These are phyloP conservation scores for Yamadazyma laniorum DNA, from an alignment of 805 yeast species.

Conservation along the genomic window DNA sequence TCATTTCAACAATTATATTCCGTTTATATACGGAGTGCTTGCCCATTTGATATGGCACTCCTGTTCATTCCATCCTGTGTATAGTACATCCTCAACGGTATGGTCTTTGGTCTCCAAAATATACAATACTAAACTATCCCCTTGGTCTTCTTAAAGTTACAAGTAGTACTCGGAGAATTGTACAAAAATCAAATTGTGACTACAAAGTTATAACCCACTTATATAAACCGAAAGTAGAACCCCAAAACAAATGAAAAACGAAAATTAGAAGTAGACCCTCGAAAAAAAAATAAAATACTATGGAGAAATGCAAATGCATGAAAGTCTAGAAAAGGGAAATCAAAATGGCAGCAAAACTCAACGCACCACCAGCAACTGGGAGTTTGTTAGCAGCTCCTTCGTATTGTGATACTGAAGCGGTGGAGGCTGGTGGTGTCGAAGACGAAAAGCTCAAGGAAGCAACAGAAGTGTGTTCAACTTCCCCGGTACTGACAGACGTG, in stretches of 20 bases:
- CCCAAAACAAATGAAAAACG: background rate
- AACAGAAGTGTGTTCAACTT: conserved; percentile 12
- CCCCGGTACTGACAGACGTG: conserved; percentile 24
- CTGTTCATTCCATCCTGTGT: conserved; percentile 35
- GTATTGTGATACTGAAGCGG: conserved; percentile 5
- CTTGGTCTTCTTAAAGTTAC: no score
- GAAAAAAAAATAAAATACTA: no score
- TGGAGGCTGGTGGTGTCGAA: conserved; percentile 7
- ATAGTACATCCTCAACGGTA: conserved; percentile 52
- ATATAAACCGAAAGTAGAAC: background rate
- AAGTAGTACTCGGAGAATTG: no score
- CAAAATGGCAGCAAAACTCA: conserved; percentile 2
- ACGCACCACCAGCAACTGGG: conserved; percentile 2
- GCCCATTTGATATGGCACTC: no score
- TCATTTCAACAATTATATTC: conserved; percentile 30
- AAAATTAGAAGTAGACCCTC: background rate
- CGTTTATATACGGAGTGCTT: no score
- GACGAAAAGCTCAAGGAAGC: no score
- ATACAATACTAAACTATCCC: background rate
- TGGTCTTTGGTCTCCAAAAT: conserved; percentile 19
- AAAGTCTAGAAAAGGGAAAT: conserved; percentile 2
- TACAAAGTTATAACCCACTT: background rate
- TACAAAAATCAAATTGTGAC: no score
- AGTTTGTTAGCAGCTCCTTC: conserved; percentile 11
- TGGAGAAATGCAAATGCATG: no score